Evolutionary conservation across 441 rosid genomes (phyloP), one percentile per base, ranked within the genome.

Genomic region (Syzygium malaccense): DNA sequence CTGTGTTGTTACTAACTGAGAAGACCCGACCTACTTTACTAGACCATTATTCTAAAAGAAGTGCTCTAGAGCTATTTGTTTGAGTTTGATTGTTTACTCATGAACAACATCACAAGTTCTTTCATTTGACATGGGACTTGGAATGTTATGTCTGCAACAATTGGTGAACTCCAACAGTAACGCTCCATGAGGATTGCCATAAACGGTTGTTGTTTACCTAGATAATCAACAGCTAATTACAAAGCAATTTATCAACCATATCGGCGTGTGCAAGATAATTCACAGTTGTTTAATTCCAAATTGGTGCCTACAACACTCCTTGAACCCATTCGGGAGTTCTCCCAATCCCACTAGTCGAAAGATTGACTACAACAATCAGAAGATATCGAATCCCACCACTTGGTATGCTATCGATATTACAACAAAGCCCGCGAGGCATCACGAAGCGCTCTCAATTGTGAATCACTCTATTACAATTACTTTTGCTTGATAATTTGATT

Each of bases 131-230:
- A 0, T 64, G 11, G 37, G 18, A 14, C 71, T 64, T 30, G 37
- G 11, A 15, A 64, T 64, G 71, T 64, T 0, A 15, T 30, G 66
- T n/a, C 8, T 15, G 37, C 71, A 7, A n/a, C 20, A 32, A 54
- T 54, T 54, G 55, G 20, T 17, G 20, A 7, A 17, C 19, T 49
- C 3, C 13, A 12, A 2, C 30, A 3, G 4, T 4, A 26, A 26
- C 30, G 5, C 32, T 60, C 4, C 32, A 12, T 62, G 71, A 64
- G 33, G 37, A 30, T 64, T 64, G 20, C 37, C 14, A 28, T 15
- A n/a, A 14, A 1, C 20, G 0, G 0, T 4, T n/a, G 32, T 62
- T 62, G 10, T n/a, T 13, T n/a, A 9, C 19, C 71, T 10, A 15
- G 0, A 4, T 15, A 64, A 64, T 64, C 64, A 58, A 58, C 64